Evolutionary conservation across 495 filamentous ascomycete species (phyloP).

Genomic region (Xylaria cubensis): DNA sequence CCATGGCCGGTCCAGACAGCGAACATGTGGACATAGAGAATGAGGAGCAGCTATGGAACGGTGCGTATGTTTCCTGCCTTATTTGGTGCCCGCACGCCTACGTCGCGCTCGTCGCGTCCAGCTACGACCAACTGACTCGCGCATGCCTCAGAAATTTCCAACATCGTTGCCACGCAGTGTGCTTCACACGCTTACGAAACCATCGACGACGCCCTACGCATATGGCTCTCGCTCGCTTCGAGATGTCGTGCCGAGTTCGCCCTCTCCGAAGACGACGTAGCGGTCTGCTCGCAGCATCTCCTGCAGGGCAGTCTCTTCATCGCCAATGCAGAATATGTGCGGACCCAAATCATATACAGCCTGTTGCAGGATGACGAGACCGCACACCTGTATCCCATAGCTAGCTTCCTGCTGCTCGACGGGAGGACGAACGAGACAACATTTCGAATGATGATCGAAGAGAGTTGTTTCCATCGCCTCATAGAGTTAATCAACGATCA

Average conservation of each 20-base stretch:
- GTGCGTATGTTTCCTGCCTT: constrained; percentile 55
- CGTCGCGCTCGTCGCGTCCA: background rate
- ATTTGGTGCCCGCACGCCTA: background rate
- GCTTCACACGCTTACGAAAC: constrained; percentile 66
- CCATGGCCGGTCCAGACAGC: constrained; percentile 67
- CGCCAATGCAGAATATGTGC: constrained; percentile 82
- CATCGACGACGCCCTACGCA: constrained; percentile 86
- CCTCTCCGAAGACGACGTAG: constrained; percentile 82
- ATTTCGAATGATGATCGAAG: constrained; percentile 85
- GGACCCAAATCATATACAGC: constrained; percentile 90
- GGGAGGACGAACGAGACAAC: constrained; percentile 78
- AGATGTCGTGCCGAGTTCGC: constrained; percentile 83
- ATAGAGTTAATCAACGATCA: constrained; percentile 78
- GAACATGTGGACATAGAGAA: constrained; percentile 68
- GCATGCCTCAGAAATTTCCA: constrained; percentile 71
- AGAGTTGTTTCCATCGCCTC: constrained; percentile 82
- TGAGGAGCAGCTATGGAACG: constrained; percentile 93
- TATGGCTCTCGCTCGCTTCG: constrained; percentile 80
- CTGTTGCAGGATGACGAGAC: constrained; percentile 89
- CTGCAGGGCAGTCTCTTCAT: constrained; percentile 76
- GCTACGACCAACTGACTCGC: constrained; percentile 27
- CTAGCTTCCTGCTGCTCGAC: constrained; percentile 89
- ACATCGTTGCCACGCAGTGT: constrained; percentile 76
- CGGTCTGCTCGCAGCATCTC: constrained; percentile 82
- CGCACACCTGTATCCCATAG: constrained; percentile 77